These are phyloP conservation scores for Ogataea neopini DNA, from an alignment of 805 yeast genomes.

Conservation along the genomic window DNA sequence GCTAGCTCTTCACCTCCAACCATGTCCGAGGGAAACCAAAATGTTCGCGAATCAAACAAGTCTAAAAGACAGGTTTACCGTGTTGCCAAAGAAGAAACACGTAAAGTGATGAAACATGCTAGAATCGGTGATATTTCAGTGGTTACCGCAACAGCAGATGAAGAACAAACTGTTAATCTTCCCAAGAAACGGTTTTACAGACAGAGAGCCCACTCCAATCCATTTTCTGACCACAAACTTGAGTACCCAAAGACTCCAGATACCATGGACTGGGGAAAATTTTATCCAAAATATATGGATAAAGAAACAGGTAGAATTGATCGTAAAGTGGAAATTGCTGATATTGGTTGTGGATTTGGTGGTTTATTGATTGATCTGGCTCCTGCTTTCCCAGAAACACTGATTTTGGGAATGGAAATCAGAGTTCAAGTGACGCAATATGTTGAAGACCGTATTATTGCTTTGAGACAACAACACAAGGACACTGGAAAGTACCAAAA, in stretches of 20 bases:
- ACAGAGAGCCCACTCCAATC: conserved; percentile 97
- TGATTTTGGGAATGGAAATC: conserved; percentile 94
- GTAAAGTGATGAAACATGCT: conserved; percentile 47
- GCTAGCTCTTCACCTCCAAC: no score
- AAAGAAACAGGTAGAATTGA: conserved; percentile 41
- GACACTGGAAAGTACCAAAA: conserved; percentile 59
- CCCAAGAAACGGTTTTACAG: conserved; percentile 89
- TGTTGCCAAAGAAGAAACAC: conserved; percentile 44
- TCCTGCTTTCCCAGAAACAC: conserved; percentile 68
- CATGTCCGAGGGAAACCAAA: background rate
- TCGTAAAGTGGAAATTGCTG: conserved; percentile 80
- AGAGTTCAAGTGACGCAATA: conserved; percentile 97
- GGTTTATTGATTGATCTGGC: conserved; percentile 83
- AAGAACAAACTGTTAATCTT: conserved; percentile 36
- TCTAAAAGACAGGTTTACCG: conserved; percentile 52
- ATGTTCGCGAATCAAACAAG: background rate
- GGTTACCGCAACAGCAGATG: conserved; percentile 19
- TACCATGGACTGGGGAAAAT: conserved; percentile 81
- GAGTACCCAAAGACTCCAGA: conserved; percentile 84
- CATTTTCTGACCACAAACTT: conserved; percentile 90
- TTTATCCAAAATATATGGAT: conserved; percentile 65
- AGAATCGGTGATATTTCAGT: conserved; percentile 39
- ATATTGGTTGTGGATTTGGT: conserved; percentile 97
- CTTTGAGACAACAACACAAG: conserved; percentile 63
- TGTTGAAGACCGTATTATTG: conserved; percentile 92